These are phyloP conservation scores for Eragrostis tef DNA, from an alignment of 202 grass and related monocot genomes.

Conservation along the genomic window DNA sequence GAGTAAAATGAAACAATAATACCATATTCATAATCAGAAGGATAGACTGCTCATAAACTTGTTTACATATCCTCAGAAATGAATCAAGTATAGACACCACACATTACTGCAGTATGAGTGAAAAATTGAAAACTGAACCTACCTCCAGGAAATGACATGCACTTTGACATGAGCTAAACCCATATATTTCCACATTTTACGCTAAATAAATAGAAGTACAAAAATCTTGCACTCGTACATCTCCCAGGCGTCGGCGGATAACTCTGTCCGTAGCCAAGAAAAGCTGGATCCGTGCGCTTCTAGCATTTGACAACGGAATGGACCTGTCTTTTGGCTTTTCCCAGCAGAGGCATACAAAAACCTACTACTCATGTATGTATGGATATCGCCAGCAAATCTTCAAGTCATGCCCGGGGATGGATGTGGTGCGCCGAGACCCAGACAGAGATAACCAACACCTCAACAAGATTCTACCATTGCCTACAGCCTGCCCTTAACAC, in stretches of 20 bases:
- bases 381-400: neutral
- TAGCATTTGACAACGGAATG: neutral
- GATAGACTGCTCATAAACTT: neutral
- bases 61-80: neutral
- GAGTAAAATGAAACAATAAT: too few species aligned
- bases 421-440: neutral
- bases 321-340: neutral
- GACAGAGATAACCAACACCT: neutral
- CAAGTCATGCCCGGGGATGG: neutral
- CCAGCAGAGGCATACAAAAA: conserved; percentile 6
- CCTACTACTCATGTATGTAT: neutral
- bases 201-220: neutral
- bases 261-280: neutral
- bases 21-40: neutral
- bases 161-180: too few species aligned
- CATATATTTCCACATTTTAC: neutral
- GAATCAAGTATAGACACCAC: too few species aligned
- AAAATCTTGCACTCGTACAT: neutral
- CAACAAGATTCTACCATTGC: conserved; percentile 10
- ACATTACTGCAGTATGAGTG: too few species aligned
- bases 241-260: neutral
- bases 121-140: too few species aligned
- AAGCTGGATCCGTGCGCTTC: neutral
- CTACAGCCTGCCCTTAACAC: neutral
- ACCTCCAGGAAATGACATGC: neutral